These are phyloP conservation scores for Lactarius sp. DNA, from an alignment of 768 basidiomycete species.

Conservation along the genomic window DNA sequence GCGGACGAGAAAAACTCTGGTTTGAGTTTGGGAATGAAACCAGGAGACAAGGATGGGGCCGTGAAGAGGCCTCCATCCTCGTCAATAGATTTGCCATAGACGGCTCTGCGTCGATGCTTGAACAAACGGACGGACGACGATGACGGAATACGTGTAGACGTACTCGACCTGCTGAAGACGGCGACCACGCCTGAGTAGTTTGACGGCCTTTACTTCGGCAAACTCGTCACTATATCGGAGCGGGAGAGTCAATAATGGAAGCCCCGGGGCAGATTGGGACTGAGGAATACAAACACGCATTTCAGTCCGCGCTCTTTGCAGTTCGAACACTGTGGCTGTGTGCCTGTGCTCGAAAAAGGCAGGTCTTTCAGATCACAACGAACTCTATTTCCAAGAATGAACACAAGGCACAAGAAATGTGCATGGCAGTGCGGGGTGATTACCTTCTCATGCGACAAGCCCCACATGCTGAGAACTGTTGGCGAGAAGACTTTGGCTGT, in stretches of 20 bases:
- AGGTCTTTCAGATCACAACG: conserved; percentile 92
- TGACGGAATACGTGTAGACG: conserved; percentile 32
- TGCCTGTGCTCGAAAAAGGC: conserved; percentile 42
- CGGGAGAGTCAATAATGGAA: conserved; percentile 12
- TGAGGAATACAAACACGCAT: conserved; percentile 74
- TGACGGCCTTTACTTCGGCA: conserved; percentile 86
- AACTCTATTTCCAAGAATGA: conserved; percentile 47
- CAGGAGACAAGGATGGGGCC: conserved; percentile 40
- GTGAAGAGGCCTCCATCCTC: conserved; percentile 36
- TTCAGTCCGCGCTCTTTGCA: conserved; percentile 84
- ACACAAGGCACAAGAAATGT: background rate
- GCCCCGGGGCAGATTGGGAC: background rate
- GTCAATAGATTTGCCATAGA: conserved; percentile 66
- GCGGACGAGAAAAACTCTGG: conserved; percentile 77
- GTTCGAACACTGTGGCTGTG: conserved; percentile 68
- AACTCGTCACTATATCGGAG: conserved; percentile 69
- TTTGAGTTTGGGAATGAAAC: conserved; percentile 65
- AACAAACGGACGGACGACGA: conserved; percentile 9
- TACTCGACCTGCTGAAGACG: conserved; percentile 83
- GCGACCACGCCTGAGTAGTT: conserved; percentile 72
- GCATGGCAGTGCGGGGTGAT: background rate
- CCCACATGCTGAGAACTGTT: conserved; percentile 91
- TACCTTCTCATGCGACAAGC: conserved; percentile 88
- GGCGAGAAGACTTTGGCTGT: conserved; percentile 69
- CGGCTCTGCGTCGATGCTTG: conserved; percentile 45